These are phyloP conservation scores for Trichoderma endophyticum DNA, from an alignment of 2,329 filamentous ascomycete species.

Conservation along the genomic window DNA sequence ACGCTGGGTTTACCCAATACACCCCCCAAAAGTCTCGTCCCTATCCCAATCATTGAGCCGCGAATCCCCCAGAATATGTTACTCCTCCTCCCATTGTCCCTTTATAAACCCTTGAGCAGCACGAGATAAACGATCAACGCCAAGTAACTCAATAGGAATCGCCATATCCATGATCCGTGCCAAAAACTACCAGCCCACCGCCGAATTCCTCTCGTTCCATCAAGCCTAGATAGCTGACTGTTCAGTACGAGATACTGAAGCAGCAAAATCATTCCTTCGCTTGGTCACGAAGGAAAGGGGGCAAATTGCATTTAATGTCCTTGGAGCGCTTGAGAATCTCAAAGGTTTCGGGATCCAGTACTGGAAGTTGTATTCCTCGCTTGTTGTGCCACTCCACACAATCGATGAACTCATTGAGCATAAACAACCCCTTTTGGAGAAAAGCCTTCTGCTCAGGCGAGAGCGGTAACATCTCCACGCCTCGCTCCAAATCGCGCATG, in stretches of 20 bases:
- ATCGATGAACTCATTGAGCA: not conserved
- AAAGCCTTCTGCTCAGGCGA: accelerated
- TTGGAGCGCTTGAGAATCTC: too few species aligned
- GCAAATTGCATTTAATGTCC: too few species aligned
- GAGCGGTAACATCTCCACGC: accelerated
- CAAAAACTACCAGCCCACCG: not conserved
- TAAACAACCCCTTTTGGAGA: accelerated
- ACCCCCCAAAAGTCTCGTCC: not conserved
- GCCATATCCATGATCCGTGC: not conserved
- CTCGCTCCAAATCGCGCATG: too few species aligned
- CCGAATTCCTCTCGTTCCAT: not conserved
- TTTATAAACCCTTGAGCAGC: not conserved
- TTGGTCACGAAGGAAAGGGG: too few species aligned
- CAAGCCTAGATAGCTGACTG: too few species aligned
- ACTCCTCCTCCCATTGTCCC: too few species aligned
- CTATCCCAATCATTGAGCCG: not conserved
- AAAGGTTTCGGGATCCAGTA: not conserved
- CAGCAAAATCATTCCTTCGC: too few species aligned
- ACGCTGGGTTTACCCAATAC: not conserved
- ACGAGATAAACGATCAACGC: not conserved
- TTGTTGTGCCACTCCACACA: not conserved
- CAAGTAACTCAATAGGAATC: not conserved
- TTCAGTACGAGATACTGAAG: too few species aligned
- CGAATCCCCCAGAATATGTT: too few species aligned
- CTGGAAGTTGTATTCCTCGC: too few species aligned